These are phyloP conservation scores for Forsythia suspensa DNA, from an alignment of 257 asterid genomes.

Conservation along the genomic window DNA sequence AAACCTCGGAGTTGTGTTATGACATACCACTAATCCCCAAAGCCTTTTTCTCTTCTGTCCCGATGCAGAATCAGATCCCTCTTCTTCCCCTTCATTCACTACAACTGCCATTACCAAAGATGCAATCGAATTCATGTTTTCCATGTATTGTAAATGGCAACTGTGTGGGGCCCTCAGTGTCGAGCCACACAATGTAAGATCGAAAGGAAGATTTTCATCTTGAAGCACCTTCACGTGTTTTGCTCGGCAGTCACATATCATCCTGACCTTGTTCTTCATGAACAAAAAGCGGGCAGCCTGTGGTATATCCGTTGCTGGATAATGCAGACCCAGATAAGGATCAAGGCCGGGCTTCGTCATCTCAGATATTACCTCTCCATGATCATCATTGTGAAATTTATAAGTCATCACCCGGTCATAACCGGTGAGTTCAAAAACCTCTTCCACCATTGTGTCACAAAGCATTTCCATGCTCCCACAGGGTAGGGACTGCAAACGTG, in stretches of 20 bases:
- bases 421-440: slow-evolving; percentile 91
- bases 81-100: slow-evolving; percentile 80
- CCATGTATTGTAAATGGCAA: slow-evolving; percentile 94
- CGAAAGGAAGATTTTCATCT: slow-evolving; percentile 74
- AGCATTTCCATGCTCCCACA: slow-evolving; percentile 85
- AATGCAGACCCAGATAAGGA: slow-evolving; percentile 87
- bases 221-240: slow-evolving; percentile 73
- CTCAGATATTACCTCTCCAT: slow-evolving; percentile 90
- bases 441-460: slow-evolving; percentile 88
- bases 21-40: slow-evolving; percentile 98
- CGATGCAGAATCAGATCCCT: slow-evolving; percentile 48
- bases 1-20: slow-evolving; percentile 82
- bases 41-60: slow-evolving; percentile 71
- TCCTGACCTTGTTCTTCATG: slow-evolving; percentile 94
- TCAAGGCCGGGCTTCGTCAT: slow-evolving; percentile 82
- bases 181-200: slow-evolving; percentile 89
- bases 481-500: slow-evolving; percentile 85
- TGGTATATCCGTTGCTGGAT: slow-evolving; percentile 96
- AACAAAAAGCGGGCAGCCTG: slow-evolving; percentile 95
- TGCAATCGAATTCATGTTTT: slow-evolving; percentile 86
- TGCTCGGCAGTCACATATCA: slow-evolving; percentile 94
- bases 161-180: slow-evolving; percentile 89
- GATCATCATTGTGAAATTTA: slow-evolving; percentile 95
- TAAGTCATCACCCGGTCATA: slow-evolving; percentile 94
- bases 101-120: slow-evolving; percentile 93